These are phyloP conservation scores for Mycothermus thermophilus DNA, from an alignment of 495 filamentous ascomycete species.

Conservation along the genomic window DNA sequence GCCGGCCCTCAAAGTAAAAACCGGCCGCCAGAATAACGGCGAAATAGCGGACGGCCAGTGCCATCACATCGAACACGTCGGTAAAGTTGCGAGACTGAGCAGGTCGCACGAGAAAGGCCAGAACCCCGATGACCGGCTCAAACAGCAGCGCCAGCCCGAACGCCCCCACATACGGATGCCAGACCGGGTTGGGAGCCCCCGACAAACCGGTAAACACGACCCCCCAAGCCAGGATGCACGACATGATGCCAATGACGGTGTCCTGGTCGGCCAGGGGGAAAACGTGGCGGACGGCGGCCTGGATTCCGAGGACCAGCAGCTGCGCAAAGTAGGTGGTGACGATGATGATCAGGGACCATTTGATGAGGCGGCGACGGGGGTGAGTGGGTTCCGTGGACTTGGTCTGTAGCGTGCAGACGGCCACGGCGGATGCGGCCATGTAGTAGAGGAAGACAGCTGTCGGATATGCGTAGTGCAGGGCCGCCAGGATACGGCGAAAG, in stretches of 20 bases:
- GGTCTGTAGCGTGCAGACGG: constrained; percentile 43
- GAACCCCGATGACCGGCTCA: constrained; percentile 31
- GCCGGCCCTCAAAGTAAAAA: constrained; percentile 19
- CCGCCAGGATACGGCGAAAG: constrained; percentile 11
- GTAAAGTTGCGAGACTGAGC: constrained; percentile 7
- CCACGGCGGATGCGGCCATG: constrained; percentile 33
- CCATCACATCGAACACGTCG: constrained; percentile 22
- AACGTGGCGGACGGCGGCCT: constrained; percentile 22
- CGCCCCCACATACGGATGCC: constrained; percentile 48
- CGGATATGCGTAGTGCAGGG: constrained; percentile 43
- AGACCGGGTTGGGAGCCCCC: constrained; percentile 36
- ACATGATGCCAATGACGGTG: constrained; percentile 37
- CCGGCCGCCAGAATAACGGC: constrained; percentile 17
- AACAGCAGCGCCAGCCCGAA: constrained; percentile 39
- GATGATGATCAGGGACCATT: constrained; percentile 33
- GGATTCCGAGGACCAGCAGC: constrained; percentile 27
- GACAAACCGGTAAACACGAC: constrained; percentile 38
- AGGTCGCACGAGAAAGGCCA: constrained; percentile 19
- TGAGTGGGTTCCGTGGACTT: constrained; percentile 21
- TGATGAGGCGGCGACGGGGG: constrained; percentile 31
- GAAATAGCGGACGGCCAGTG: constrained; percentile 21
- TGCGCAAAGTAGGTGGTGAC: constrained; percentile 39
- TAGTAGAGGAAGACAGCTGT: constrained; percentile 43
- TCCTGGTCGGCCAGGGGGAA: constrained; percentile 30
- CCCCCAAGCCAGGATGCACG: constrained; percentile 41